Base-by-base conservation (phyloP, 2,329 filamentous ascomycete genomes). In the Penicillium hesseltinei region DNA sequence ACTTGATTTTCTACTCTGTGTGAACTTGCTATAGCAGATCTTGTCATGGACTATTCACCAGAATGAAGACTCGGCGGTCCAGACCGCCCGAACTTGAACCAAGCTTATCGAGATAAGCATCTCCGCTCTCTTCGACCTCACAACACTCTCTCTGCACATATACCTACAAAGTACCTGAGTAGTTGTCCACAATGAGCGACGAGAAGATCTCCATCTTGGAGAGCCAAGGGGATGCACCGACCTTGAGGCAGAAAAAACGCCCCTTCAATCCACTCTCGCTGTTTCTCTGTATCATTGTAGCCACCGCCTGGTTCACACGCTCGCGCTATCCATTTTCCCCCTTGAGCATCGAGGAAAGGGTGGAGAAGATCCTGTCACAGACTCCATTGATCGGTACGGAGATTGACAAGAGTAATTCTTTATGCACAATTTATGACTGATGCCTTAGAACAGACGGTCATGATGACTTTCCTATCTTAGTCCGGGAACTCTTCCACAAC, bases 401-500 rank as follows among this genome's bases (percentile, higher is more conserved):
- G 7, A 9, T 25, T 23, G n/a, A 9, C 47, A 67, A 47, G 4
- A 36, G 27, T 27, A 1, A 2, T 11, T 15, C 33, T 5, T 6
- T 5, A 3, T 19, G 31, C 9, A 23, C 1, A n/a, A 25, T n/a
- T 5, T 5, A 31, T n/a, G 40, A 15, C 39, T 57, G 51, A 54
- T 53, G 7, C 45, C 21, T 19, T 40, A 5, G 13, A 2, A 2
- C 62, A 92, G 92, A 97, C 74, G 92, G 92, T 0, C 92, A 97
- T 71, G 89, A 96, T 75, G 93, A 97, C 71, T 81, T 97, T 48
- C 84, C 93, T 23, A 88, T 94, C 39, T 74, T 88, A 29, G 80
- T 97, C 51, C 85, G 91, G 38, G 75, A 66, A 6, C 39, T 77
- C 4, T 93, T 87, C 67, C 78, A 86, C 39, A 96, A 96, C 70